Base-by-base conservation (phyloP, 352 stramenopile genomes). In the Halophytophthora polymorphica region DNA sequence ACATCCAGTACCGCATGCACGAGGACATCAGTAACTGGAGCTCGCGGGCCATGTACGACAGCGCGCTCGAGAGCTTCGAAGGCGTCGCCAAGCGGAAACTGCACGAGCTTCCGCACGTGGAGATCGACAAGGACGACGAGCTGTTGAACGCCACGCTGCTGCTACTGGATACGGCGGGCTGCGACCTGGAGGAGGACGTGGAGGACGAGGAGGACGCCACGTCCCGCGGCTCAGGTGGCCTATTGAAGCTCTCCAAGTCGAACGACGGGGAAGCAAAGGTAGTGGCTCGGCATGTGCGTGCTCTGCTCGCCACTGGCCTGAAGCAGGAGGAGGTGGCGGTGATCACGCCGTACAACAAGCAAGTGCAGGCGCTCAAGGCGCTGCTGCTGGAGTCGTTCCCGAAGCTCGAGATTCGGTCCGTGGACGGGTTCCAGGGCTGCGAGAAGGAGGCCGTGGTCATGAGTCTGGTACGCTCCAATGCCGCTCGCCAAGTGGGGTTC, bases 361-460 rank as follows among this genome's bases (percentile, higher is more conserved):
- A 99, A 56, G 83, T 93, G n/a, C 87, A 98, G 47, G 55, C 95
- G 5, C 67, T 99, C 25, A 89, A 96, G 43, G 80, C 70, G 21
- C 49, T 97, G 31, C 66, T 98, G 23, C 66, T 89, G 0, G 62
- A 73, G n/a, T 57, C 51, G 38, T 79, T 83, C 55, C 80, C 88
- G 5, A 71, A 63, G 37, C 58, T 97, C 11, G 88, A 96, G 47
- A 85, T 97, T 17, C 74, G 94, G 23, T 98, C 90, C 10, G 96
- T 99, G 6, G 97, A 99, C 72, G 96, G 96, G 1, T 99, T 99
- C 62, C 87, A 96, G 41, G 96, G 96, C 36, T 97, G 96, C 36
- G 96, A 99, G 71, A 96, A 98, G 50, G 97, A 99, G 53, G 95
- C 93, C 14, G 96, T 99, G n/a, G 88, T 99, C 10, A 85, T 99